Conservation (phyloP, 1,139 yeast genomes). For the Blastobotrys buckinghamii region DNA sequence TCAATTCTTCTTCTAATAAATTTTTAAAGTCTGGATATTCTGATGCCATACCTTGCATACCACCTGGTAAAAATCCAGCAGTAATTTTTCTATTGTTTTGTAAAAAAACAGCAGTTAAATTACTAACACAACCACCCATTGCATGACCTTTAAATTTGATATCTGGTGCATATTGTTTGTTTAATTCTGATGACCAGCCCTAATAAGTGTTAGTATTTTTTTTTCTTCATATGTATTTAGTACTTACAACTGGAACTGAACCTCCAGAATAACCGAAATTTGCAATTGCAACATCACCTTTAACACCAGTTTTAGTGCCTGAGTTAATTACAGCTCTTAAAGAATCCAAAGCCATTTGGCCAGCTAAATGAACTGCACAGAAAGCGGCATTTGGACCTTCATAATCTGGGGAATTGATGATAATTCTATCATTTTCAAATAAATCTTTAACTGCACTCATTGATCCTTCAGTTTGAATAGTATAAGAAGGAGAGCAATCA, state of each 20-base stretch:
- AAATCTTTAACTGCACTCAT: conserved; percentile 2
- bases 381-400: conserved; percentile 25
- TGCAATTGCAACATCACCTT: conserved; percentile 16
- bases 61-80: conserved; percentile 29
- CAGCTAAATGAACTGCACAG: conserved; percentile 23
- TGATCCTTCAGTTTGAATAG: conserved; percentile 15
- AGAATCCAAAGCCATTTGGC: conserved; percentile 27
- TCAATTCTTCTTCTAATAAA: conserved; percentile 12
- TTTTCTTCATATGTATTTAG: not conserved
- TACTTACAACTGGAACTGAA: conserved; percentile 21
- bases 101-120: conserved; percentile 18
- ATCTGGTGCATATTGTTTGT: conserved; percentile 28
- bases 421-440: conserved; percentile 14
- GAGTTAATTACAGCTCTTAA: conserved; percentile 21
- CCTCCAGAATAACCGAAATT: conserved; percentile 32
- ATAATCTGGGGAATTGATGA: conserved; percentile 26
- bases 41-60: conserved; percentile 26
- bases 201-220: conserved; percentile 15
- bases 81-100: conserved; percentile 18
- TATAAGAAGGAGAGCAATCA: conserved; percentile 30
- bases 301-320: conserved; percentile 15
- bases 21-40: conserved; percentile 25
- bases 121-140: conserved; percentile 26
- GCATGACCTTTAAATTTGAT: conserved; percentile 25
- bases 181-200: conserved; percentile 32